Conservation (phyloP, 257 asterid genomes). For the Fraxinus americana region DNA sequence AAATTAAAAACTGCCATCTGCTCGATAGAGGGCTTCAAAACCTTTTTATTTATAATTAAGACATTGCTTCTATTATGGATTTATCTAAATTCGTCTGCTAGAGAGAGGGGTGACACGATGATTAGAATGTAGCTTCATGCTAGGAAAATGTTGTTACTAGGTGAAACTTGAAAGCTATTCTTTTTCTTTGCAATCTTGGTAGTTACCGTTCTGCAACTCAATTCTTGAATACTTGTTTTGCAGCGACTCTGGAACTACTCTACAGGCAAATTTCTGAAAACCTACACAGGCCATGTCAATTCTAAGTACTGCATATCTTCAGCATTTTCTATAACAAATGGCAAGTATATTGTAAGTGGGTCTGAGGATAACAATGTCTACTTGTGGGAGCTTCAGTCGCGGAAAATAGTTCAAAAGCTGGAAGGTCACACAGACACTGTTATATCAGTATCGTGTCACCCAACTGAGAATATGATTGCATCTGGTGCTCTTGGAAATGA, state of each 20-base stretch:
- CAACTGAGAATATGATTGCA: slow-evolving; percentile 78
- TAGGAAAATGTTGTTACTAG: neutral
- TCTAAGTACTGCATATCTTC: slow-evolving; percentile 81
- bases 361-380: slow-evolving; percentile 83
- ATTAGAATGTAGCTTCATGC: neutral
- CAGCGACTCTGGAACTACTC: slow-evolving; percentile 96
- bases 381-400: slow-evolving; percentile 92
- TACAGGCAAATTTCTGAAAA: slow-evolving; percentile 83
- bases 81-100: neutral
- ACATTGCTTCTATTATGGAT: neutral
- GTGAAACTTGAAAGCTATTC: neutral
- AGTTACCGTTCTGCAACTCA: neutral
- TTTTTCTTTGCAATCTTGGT: neutral
- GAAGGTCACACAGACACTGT: slow-evolving; percentile 91
- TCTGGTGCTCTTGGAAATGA: slow-evolving; percentile 82
- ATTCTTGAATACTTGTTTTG: slow-evolving; percentile 25
- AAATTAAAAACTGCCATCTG: neutral
- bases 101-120: neutral
- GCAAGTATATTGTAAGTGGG: slow-evolving; percentile 90
- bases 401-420: slow-evolving; percentile 80
- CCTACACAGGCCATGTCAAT: slow-evolving; percentile 81
- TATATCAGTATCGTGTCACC: slow-evolving; percentile 80
- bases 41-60: neutral
- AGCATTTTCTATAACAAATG: slow-evolving; percentile 81
- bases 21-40: neutral